Evolutionary conservation across 2,329 filamentous ascomycete species (phyloP), one percentile per base, ranked within the genome.

Genomic region (Colletotrichum tropicale): DNA sequence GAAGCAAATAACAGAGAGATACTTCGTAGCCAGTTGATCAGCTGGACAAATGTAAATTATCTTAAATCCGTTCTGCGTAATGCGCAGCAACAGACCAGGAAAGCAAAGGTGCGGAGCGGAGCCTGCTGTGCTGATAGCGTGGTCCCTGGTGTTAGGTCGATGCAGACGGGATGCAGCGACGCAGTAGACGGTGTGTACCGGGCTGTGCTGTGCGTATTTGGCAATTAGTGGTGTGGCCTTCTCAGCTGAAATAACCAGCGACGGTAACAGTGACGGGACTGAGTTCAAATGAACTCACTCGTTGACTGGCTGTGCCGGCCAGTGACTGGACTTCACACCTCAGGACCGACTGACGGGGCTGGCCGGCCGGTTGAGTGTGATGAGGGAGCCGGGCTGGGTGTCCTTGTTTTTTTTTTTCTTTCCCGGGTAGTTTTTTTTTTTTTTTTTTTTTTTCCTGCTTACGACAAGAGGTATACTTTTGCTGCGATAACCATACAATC

Each of bases 331-430:
- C 62, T 67, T 38, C 34, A 36, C 34, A 8, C 34, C 34, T 36
- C 16, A 71, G 21, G 55, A 71, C 55, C 38, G 62, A 71, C 61
- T 15, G 61, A 38, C 61, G 21, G 73, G 73, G 73, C 64, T 71
- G 69, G 62, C 58, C 28, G 56, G 48, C 56, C 73, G 68, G 64
- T 73, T 64, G 68, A 64, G 16, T 64, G 28, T 70, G 38, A 65
- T 70, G 68, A 70, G 70, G 70, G 69, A 73, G 69, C 73, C 69
- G 62, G 52, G 34, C 38, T 64, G 56, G 72, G n/a, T 75, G 72
- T 65, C 70, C 70, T 75, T 75, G 64, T 73, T 73, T 69, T 68
- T 62, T 67, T 43, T n/a, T 43, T n/a, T 21, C 64, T 43, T n/a
- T 16, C 32, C 13, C 38, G 15, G 56, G 48, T 32, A 60, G 43